Base-by-base conservation (phyloP, 371 early-diverging fungal genomes). In the Rhizomucor miehei region DNA sequence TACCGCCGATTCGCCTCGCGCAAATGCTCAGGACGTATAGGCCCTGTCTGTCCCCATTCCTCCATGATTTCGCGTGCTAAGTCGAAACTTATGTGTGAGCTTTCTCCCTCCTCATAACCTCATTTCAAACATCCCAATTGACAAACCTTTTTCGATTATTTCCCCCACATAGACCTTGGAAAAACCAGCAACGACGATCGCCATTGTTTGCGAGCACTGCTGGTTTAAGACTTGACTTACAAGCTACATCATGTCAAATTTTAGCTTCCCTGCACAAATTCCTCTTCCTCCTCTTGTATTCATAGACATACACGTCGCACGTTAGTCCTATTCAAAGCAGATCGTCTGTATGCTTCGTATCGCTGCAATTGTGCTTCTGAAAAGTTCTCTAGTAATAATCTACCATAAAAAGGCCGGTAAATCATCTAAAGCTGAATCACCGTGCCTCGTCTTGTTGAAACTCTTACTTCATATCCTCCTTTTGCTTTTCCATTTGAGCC, bases 161-260 rank as follows among this genome's bases (percentile, higher is more conserved):
- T 98, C 97, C 19, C 97, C 97, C 1, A 97, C 90, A 80, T 94
- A 99, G 12, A 99, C 90, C 66, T 99, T 99, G 37, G 92, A 83
- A 56, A 93, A 89, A 29, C 97, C 99, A 23, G 92, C 91, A 0
- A 98, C 88, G 0, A 94, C 93, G 74, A 95, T 93, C 0, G 89
- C 85, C 71, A 95, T 81, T 5, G 92, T 94, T 25, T 86, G 84
- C 11, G 93, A 87, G 23, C 88, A 85, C 62, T 89, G 89, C 56
- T 96, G 95, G 59, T 89, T 89, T 12, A 96, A 57, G 16, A 91
- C 79, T 19, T 81, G 78, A 44, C 82, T 79, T 1, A 86, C 85
- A 13, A 92, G 68, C 84, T 87, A 46, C 17, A 38, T 20, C 29
- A 52, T 16, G 44, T 35, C n/a, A 25, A 34, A n/a, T 6, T 34